Conservation (phyloP, 805 yeast genomes). For the Cyberlindnera mississippiensis region DNA sequence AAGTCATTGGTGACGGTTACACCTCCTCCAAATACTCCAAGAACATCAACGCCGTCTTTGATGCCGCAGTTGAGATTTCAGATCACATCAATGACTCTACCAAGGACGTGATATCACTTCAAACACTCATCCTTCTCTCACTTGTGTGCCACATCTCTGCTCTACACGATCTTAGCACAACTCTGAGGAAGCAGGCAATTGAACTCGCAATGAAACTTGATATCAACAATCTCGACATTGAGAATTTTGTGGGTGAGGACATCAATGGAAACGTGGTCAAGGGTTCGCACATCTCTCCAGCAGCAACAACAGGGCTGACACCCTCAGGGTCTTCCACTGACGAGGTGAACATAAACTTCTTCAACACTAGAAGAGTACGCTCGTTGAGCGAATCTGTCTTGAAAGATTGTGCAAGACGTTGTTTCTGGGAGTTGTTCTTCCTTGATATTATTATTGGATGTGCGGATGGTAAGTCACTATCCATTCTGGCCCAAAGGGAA, state of each 20-base stretch:
- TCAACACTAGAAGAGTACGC: slow-evolving; percentile 23
- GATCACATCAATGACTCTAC: slow-evolving; percentile 26
- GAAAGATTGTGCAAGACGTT: slow-evolving; percentile 36
- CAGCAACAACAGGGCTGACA: slow-evolving; percentile 3
- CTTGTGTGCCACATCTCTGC: slow-evolving; percentile 50
- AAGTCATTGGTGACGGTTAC: slow-evolving; percentile 47
- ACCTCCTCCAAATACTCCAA: slow-evolving; percentile 32
- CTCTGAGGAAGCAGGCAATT: slow-evolving; percentile 40
- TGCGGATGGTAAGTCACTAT: slow-evolving; percentile 45
- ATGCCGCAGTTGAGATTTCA: slow-evolving; percentile 31
- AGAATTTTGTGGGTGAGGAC: slow-evolving; percentile 21
- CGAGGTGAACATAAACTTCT: slow-evolving; percentile 25
- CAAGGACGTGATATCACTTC: slow-evolving; percentile 42
- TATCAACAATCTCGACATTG: slow-evolving; percentile 37
- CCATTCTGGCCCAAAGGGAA: slow-evolving; percentile 34
- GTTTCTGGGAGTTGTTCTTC: slow-evolving; percentile 50
- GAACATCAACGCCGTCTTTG: slow-evolving; percentile 39
- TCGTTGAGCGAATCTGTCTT: slow-evolving; percentile 16
- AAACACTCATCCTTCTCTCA: slow-evolving; percentile 37
- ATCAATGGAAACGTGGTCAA: slow-evolving; percentile 22
- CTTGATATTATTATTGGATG: slow-evolving; percentile 51
- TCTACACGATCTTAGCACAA: slow-evolving; percentile 41
- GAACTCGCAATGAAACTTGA: slow-evolving; percentile 35
- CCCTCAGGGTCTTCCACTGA: slow-evolving; percentile 15
- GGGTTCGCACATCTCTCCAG: slow-evolving; percentile 8